Evolutionary conservation across 2,329 filamentous ascomycete species (phyloP).

Genomic region (Apiospora marii): DNA sequence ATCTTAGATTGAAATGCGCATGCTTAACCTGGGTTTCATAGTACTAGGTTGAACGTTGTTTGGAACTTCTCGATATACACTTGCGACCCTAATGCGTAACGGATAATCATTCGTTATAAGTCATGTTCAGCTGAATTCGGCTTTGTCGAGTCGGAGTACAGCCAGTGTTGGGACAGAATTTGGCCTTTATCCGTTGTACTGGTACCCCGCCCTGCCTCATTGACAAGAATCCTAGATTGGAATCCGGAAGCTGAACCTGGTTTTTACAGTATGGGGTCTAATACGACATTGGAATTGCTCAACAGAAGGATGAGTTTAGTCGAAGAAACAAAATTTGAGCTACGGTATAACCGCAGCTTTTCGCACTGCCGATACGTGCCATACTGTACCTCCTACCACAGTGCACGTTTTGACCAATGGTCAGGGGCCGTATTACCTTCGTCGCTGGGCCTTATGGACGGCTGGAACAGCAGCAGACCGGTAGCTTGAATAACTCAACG

Average conservation of each 20-base stretch:
- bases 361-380: neutral
- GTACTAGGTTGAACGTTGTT: neutral
- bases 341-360: conserved; percentile 1
- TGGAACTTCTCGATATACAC: neutral
- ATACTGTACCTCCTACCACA: neutral
- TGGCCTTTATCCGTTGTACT: too few species aligned
- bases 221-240: conserved; percentile 8
- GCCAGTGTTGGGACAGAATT: neutral
- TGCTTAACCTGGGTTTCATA: neutral
- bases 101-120: conserved; percentile 6
- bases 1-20: neutral
- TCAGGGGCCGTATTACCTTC: conserved; percentile 9
- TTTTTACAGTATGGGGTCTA: neutral
- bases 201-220: neutral
- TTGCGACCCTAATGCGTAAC: neutral
- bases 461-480: neutral
- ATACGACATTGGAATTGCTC: neutral
- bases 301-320: neutral
- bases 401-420: neutral
- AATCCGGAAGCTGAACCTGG: conserved; percentile 1
- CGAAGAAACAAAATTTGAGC: conserved; percentile 13
- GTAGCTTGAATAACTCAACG: neutral
- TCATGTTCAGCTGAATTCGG: conserved; percentile 3
- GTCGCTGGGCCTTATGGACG: neutral
- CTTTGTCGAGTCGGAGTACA: conserved; percentile 2